These are phyloP conservation scores for Zhuliangozyma blackwelliae DNA, from an alignment of 1,139 yeast genomes.

Conservation along the genomic window DNA sequence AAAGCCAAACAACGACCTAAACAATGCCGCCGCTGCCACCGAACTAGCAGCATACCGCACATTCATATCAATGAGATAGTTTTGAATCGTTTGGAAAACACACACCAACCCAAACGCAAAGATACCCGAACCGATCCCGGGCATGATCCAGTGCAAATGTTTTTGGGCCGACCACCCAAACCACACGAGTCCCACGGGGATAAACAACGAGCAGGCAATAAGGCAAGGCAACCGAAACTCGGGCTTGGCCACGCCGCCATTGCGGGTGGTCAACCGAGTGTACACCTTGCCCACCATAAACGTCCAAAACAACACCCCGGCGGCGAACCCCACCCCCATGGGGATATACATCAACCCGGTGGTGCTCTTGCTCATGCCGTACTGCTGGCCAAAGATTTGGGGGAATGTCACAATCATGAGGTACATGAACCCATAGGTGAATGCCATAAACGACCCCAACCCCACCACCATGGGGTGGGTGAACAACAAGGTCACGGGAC, in stretches of 20 bases:
- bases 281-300: constrained; percentile 28
- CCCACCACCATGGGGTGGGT: constrained; percentile 47
- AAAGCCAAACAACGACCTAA: constrained; percentile 41
- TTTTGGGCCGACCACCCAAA: constrained; percentile 45
- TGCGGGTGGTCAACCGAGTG: constrained; percentile 21
- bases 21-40: constrained; percentile 47
- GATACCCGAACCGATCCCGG: constrained; percentile 39
- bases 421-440: constrained; percentile 46
- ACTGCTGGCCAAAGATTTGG: constrained; percentile 26
- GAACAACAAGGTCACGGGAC: constrained; percentile 36
- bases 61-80: constrained; percentile 44
- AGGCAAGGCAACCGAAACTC: constrained; percentile 43
- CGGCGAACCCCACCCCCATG: constrained; percentile 40
- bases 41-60: constrained; percentile 42
- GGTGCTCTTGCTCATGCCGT: constrained; percentile 31
- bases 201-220: constrained; percentile 30
- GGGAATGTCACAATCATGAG: constrained; percentile 45
- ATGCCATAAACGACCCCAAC: constrained; percentile 43
- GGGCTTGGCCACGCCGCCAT: constrained; percentile 38
- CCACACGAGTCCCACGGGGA: constrained; percentile 42
- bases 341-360: constrained; percentile 44
- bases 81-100: constrained; percentile 42
- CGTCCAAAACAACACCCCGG: constrained; percentile 43
- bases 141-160: constrained; percentile 44
- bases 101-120: constrained; percentile 44